Conservation (phyloP, 2,329 filamentous ascomycete species). For the Exophiala sp. region DNA sequence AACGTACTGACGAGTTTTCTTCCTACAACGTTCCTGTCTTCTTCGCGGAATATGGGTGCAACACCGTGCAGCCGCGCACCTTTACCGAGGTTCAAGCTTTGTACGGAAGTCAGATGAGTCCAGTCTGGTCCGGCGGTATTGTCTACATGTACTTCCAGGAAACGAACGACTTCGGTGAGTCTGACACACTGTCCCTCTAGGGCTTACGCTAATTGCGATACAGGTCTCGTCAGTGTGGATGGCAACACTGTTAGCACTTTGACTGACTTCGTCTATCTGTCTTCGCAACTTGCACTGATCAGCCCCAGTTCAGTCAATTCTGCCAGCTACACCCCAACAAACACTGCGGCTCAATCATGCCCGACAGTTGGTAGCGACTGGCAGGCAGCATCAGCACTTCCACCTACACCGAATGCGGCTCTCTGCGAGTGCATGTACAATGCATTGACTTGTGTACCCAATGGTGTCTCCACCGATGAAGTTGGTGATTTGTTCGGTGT, state of each 20-base stretch:
- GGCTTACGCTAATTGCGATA: conserved; percentile 26
- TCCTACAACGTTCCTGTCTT: conserved; percentile 92
- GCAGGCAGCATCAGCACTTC: conserved; percentile 68
- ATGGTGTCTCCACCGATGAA: conserved; percentile 54
- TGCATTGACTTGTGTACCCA: conserved; percentile 67
- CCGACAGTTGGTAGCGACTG: conserved; percentile 64
- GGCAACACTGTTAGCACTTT: conserved; percentile 62
- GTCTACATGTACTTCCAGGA: conserved; percentile 99
- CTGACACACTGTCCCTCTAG: not conserved
- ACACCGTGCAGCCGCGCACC: conserved; percentile 65
- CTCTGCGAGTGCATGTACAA: conserved; percentile 85
- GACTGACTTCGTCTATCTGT: conserved; percentile 70
- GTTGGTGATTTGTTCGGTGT: conserved; percentile 65
- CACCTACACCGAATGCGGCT: conserved; percentile 72
- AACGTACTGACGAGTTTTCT: conserved; percentile 79
- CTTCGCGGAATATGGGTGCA: conserved; percentile 99
- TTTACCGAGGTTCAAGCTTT: conserved; percentile 84
- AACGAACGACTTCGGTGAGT: conserved; percentile 75
- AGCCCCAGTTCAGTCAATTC: conserved; percentile 62
- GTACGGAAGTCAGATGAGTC: conserved; percentile 75
- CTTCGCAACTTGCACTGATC: conserved; percentile 65
- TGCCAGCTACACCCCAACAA: conserved; percentile 68
- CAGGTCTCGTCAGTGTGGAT: conserved; percentile 57
- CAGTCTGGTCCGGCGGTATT: conserved; percentile 90
- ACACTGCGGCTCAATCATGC: conserved; percentile 66